phyloP scores from a whole-genome alignment of 768 basidiomycete species.

The Pleurotus giganteus region DNA sequence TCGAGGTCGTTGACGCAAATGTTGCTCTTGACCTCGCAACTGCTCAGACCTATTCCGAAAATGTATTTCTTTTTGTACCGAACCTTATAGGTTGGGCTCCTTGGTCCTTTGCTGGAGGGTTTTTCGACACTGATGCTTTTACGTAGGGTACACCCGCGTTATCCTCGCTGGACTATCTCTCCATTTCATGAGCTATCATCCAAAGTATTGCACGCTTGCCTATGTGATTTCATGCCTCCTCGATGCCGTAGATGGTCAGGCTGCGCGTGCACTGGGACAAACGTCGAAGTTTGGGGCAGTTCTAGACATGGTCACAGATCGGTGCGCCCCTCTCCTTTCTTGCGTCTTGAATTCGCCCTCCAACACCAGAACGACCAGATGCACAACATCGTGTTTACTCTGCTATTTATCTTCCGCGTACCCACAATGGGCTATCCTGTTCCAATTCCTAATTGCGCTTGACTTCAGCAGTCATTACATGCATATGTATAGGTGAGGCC shows the following conservation, averaged over 20 bases:
- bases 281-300: constrained; percentile 97
- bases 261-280: constrained; percentile 84
- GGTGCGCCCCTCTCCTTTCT: constrained; percentile 50
- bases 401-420: constrained; percentile 93
- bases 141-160: constrained; percentile 83
- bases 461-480: constrained; percentile 99
- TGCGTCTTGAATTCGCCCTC: neutral
- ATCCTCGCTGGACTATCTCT: constrained; percentile 87
- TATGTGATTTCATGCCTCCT: constrained; percentile 91
- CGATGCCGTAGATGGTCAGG: constrained; percentile 94
- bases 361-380: constrained; percentile 44
- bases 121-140: constrained; percentile 6
- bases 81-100: constrained; percentile 83
- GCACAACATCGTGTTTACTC: constrained; percentile 92
- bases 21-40: constrained; percentile 86
- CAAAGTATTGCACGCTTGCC: constrained; percentile 85
- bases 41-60: constrained; percentile 85
- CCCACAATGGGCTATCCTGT: constrained; percentile 77
- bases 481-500: constrained; percentile 96
- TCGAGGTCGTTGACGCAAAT: constrained; percentile 79
- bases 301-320: constrained; percentile 98
- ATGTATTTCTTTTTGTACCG: constrained; percentile 95
- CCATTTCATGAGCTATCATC: constrained; percentile 93
- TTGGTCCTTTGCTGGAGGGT: neutral
- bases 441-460: constrained; percentile 94